Evolutionary conservation across 805 yeast species (phyloP), one percentile per base, ranked within the genome.

Genomic region (Helenozyma baotianmanensis): DNA sequence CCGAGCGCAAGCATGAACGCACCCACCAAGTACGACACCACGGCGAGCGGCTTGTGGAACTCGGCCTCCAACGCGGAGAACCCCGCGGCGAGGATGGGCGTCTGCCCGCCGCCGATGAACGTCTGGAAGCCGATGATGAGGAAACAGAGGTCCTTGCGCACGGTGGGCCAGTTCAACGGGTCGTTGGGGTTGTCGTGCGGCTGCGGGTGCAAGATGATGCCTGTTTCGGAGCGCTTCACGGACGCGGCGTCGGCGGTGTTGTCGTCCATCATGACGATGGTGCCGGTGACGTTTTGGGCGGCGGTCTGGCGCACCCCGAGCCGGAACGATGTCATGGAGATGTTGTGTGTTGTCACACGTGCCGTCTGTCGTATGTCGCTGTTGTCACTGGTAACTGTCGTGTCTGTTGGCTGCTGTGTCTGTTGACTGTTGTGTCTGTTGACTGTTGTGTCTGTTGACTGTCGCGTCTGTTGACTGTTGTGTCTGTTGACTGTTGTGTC

Each of bases 151-250:
- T 77, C 82, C 18, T 80, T 59, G 25, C 74, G 61, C 76, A 79
- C 73, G 6, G 65, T 45, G 1, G 82, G 80, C 84, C 83, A 76
- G 45, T 78, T 78, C 25, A 78, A 58, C 2, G 84, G 84, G 42
- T 78, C 84, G 45, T 78, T 76, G 4, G 80, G 79, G 40, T 71
- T 61, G 43, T 76, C 74, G 23, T 72, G 75, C 4, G 84, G 84
- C 50, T 78, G 84, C 0, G 84, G 84, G 34, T 64, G 56, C 22
- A 78, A 54, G 21, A 78, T 65, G 14, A 78, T 54, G 1, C 82
- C 82, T 3, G 53, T 50, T 6, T 59, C 51, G 4, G 74, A 68
- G 27, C 61, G 66, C 37, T 77, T 76, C 29, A 74, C 50, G 0
- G 61, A 33, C 11, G 39, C 24, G 4, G 44, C 36, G 18, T 41